These are phyloP conservation scores for Panicum hallii DNA, from an alignment of 202 grass and related monocot genomes.

Conservation along the genomic window DNA sequence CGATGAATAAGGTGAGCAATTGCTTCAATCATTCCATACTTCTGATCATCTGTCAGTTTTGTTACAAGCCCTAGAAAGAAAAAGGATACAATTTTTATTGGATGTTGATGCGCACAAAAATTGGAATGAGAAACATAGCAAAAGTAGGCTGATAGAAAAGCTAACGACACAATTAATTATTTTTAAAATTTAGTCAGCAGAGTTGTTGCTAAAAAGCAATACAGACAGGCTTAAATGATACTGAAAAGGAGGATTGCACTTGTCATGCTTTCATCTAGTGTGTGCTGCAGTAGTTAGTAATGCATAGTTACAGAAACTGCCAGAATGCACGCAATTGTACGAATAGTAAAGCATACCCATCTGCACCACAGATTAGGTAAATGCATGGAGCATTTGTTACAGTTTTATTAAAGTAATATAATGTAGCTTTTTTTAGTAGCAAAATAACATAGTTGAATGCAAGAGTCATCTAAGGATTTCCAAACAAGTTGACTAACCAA, in stretches of 20 bases:
- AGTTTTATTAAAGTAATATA: constrained; percentile 23
- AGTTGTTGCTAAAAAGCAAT: constrained; percentile 2
- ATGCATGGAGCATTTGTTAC: neutral
- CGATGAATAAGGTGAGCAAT: constrained; percentile 98
- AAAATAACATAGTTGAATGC: neutral
- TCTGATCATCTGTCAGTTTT: constrained; percentile 93
- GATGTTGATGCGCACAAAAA: neutral
- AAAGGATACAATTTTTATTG: neutral
- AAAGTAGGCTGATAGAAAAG: neutral
- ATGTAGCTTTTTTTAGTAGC: neutral
- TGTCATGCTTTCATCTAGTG: constrained; percentile 17
- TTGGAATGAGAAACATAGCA: neutral
- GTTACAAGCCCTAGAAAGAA: constrained; percentile 89
- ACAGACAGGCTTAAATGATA: neutral
- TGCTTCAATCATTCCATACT: constrained; percentile 99
- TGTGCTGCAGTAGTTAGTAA: neutral
- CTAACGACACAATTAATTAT: neutral
- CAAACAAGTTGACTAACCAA: constrained; percentile 63
- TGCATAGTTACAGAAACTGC: neutral
- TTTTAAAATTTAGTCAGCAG: neutral
- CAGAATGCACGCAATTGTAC: neutral
- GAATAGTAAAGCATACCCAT: neutral
- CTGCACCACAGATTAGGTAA: neutral
- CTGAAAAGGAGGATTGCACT: constrained; percentile 25
- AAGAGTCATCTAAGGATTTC: constrained; percentile 13